Evolutionary conservation across 306 rosid species (phyloP).

Genomic region (Pyrus betulifolia): DNA sequence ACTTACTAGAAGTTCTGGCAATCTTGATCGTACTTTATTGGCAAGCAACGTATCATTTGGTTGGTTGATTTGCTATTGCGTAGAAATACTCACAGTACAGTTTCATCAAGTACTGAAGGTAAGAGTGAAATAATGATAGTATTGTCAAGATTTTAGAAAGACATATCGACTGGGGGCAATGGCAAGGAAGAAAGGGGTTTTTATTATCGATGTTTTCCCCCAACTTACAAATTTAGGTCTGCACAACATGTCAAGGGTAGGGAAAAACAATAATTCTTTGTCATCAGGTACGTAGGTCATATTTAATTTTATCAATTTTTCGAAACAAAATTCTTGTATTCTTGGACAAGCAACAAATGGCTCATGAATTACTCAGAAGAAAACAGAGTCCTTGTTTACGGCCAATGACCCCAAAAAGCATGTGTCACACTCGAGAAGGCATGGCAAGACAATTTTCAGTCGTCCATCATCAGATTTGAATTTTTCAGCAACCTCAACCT

Average conservation of each 20-base stretch:
- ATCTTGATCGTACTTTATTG: too few species aligned
- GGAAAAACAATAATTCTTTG: not conserved
- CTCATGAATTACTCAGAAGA: not conserved
- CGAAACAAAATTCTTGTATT: too few species aligned
- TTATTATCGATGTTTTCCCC: not conserved
- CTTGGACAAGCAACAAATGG: not conserved
- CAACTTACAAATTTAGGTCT: not conserved
- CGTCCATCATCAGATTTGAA: not conserved
- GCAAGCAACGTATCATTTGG: too few species aligned
- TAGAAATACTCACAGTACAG: not conserved
- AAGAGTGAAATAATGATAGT: too few species aligned
- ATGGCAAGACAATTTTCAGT: not conserved
- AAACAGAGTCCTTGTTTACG: not conserved
- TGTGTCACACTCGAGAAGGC: not conserved
- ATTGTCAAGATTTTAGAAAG: too few species aligned
- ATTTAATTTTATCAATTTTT: too few species aligned
- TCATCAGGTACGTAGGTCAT: not conserved
- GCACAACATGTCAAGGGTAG: not conserved
- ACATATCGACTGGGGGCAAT: not conserved
- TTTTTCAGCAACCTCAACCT: slow-evolving; percentile 12
- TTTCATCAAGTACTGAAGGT: too few species aligned
- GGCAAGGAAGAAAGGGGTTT: not conserved
- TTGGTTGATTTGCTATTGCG: too few species aligned
- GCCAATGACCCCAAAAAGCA: not conserved
- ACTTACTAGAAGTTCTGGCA: not conserved